Percentiles rank a stretch among this genome's conserved stretches.
Conservation (phyloP, 164 flowering plant species). For the Piper betle region DNA sequence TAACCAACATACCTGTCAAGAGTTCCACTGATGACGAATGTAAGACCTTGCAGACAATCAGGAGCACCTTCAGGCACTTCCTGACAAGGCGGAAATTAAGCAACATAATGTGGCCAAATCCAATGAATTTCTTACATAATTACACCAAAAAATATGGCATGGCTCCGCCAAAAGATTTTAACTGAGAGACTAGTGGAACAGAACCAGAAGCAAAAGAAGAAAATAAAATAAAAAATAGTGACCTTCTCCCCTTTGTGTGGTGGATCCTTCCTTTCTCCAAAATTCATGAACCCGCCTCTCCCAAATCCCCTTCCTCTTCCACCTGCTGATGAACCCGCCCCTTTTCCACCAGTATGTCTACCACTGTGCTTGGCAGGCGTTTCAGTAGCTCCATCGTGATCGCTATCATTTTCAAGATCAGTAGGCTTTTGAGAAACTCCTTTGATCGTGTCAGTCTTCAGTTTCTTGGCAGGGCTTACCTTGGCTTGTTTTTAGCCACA, state of each 20-base stretch:
- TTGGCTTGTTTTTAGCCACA: conserved; percentile 23
- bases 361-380: conserved; percentile 31
- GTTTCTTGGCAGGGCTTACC: conserved; percentile 55
- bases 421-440: conserved; percentile 29
- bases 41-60: conserved; percentile 70
- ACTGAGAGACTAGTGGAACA: not conserved
- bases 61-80: conserved; percentile 95
- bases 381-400: conserved; percentile 17
- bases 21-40: conserved; percentile 96
- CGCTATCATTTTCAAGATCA: conserved; percentile 47
- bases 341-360: conserved; percentile 14
- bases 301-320: conserved; percentile 69
- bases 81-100: conserved; percentile 24
- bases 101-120: not conserved
- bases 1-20: conserved; percentile 68
- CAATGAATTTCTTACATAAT: not conserved
- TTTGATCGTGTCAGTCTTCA: conserved; percentile 50
- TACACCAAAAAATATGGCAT: too few species aligned
- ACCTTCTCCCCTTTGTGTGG: conserved; percentile 99
- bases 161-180: too few species aligned
- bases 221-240: not conserved
- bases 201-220: not conserved
- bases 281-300: conserved; percentile 86
- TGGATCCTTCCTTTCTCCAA: conserved; percentile 95
- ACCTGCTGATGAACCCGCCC: conserved; percentile 18